phyloP scores from a whole-genome alignment of 2,329 filamentous ascomycete species.

The Colletotrichum simmondsii region DNA sequence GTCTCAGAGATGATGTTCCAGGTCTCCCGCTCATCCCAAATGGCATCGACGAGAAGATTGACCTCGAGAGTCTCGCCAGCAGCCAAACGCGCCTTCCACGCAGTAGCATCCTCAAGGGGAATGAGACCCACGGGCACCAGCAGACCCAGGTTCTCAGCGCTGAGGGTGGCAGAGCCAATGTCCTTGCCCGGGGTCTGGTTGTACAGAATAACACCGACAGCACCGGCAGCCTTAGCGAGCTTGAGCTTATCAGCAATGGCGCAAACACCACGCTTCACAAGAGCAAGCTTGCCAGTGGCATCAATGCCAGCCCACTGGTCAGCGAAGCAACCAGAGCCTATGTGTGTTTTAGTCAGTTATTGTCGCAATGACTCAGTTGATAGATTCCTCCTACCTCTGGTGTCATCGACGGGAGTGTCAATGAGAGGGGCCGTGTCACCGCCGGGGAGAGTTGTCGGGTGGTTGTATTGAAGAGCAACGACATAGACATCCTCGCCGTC shows the following conservation, averaged over 20 bases:
- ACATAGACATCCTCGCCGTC: constrained; percentile 56
- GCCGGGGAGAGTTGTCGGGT: constrained; percentile 50
- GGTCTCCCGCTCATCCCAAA: constrained; percentile 47
- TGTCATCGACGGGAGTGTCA: constrained; percentile 49
- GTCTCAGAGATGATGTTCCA: constrained; percentile 57
- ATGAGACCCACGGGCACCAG: constrained; percentile 51
- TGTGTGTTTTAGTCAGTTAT: not conserved
- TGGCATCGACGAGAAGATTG: constrained; percentile 49
- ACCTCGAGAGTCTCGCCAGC: constrained; percentile 47
- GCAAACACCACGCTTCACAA: constrained; percentile 57
- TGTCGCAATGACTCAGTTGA: not conserved
- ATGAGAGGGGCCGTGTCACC: constrained; percentile 51
- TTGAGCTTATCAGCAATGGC: constrained; percentile 55
- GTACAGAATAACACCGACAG: constrained; percentile 64
- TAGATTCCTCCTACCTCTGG: constrained; percentile 30
- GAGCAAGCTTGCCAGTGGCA: constrained; percentile 54
- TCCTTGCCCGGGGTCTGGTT: constrained; percentile 64
- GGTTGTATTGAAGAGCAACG: constrained; percentile 58
- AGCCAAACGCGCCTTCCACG: constrained; percentile 47
- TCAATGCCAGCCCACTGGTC: constrained; percentile 58
- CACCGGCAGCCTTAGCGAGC: constrained; percentile 54
- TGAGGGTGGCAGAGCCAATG: constrained; percentile 63
- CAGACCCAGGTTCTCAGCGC: constrained; percentile 49
- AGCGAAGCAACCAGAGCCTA: constrained; percentile 52
- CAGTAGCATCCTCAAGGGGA: constrained; percentile 46